These are phyloP conservation scores for Barnettozyma salicaria DNA, from an alignment of 805 yeast species.

Conservation along the genomic window DNA sequence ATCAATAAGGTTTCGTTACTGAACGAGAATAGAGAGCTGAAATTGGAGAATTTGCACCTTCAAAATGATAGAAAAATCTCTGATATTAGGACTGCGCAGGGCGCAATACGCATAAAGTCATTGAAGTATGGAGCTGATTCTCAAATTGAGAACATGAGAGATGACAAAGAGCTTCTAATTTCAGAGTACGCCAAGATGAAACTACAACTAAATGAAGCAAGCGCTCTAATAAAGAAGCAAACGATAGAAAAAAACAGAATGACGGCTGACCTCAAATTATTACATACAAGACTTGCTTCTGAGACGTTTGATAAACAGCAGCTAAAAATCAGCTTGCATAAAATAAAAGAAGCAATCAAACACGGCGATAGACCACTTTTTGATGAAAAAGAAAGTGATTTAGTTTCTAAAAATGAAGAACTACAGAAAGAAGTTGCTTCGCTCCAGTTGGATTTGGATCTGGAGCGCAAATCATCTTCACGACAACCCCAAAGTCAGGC, in stretches of 20 bases:
- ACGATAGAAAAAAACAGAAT: slow-evolving; percentile 37
- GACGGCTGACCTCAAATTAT: slow-evolving; percentile 49
- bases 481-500: slow-evolving; percentile 42
- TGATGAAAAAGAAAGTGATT: slow-evolving; percentile 20
- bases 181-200: slow-evolving; percentile 43
- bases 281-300: slow-evolving; percentile 62
- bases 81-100: slow-evolving; percentile 21
- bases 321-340: slow-evolving; percentile 37
- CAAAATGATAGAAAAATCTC: slow-evolving; percentile 21
- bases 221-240: slow-evolving; percentile 44
- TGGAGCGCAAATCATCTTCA: slow-evolving; percentile 44
- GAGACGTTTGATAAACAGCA: slow-evolving; percentile 54
- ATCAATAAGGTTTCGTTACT: slow-evolving; percentile 26
- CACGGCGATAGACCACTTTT: slow-evolving; percentile 24
- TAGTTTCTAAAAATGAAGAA: slow-evolving; percentile 23
- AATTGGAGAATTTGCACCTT: slow-evolving; percentile 30
- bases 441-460: slow-evolving; percentile 42
- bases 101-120: slow-evolving; percentile 23
- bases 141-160: slow-evolving; percentile 21
- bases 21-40: slow-evolving; percentile 24
- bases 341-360: slow-evolving; percentile 23
- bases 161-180: slow-evolving; percentile 24
- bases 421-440: slow-evolving; percentile 40
- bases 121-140: slow-evolving; percentile 17
- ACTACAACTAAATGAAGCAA: slow-evolving; percentile 45